Conservation (phyloP, 192 early-diverging fungal species). For the Backusella psychrophila region DNA sequence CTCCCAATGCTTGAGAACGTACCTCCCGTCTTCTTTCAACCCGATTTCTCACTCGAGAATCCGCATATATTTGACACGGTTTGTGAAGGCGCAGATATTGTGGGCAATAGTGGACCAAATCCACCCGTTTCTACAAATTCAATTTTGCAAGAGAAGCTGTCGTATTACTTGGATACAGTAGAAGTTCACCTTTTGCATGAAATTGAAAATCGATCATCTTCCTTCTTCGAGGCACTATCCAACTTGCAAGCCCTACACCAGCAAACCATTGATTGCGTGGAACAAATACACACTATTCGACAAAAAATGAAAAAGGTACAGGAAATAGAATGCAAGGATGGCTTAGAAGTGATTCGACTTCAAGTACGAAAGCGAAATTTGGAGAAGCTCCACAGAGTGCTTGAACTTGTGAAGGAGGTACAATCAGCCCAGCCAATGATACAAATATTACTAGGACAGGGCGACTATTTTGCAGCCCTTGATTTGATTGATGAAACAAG, state of each 20-base stretch:
- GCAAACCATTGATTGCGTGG: slow-evolving; percentile 88
- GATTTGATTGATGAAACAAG: slow-evolving; percentile 86
- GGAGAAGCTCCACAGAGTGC: slow-evolving; percentile 59
- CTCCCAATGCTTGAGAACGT: slow-evolving; percentile 79
- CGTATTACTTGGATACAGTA: slow-evolving; percentile 88
- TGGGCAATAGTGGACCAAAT: slow-evolving; percentile 38
- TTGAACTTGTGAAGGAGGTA: slow-evolving; percentile 74
- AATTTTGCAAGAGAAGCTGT: slow-evolving; percentile 86
- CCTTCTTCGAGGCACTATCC: slow-evolving; percentile 93
- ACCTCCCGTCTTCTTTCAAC: slow-evolving; percentile 85
- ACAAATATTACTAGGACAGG: slow-evolving; percentile 74
- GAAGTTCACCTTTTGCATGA: slow-evolving; percentile 94
- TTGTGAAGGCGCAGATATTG: slow-evolving; percentile 70
- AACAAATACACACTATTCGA: slow-evolving; percentile 80
- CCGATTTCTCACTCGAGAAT: slow-evolving; percentile 83
- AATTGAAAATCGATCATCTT: slow-evolving; percentile 89
- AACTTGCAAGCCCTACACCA: slow-evolving; percentile 91
- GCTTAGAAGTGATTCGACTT: slow-evolving; percentile 80
- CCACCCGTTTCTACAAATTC: slow-evolving; percentile 59
- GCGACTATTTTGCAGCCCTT: slow-evolving; percentile 86
- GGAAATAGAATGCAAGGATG: slow-evolving; percentile 66
- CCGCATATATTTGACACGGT: slow-evolving; percentile 86
- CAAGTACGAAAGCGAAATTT: slow-evolving; percentile 76
- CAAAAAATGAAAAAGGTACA: slow-evolving; percentile 63
- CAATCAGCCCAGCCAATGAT: slow-evolving; percentile 81